Conservation (phyloP, 75 land plant genomes). For the Cupressus sempervirens region DNA sequence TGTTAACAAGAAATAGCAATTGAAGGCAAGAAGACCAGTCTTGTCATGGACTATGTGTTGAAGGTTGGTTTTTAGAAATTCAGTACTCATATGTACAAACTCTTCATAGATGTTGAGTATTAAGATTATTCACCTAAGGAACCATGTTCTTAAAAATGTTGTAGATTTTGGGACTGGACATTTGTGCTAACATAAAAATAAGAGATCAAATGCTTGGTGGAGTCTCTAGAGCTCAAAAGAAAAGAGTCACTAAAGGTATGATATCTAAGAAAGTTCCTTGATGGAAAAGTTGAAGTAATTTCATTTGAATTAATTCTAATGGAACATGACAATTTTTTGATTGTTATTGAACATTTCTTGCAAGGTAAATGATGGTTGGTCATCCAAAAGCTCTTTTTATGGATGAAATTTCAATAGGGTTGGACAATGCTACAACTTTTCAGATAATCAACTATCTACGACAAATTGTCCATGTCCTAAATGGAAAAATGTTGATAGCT, state of each 20-base stretch:
- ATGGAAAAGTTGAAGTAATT: background rate
- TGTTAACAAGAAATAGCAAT: constrained; percentile 29
- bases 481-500: constrained; percentile 20
- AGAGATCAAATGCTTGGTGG: constrained; percentile 71
- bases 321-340: background rate
- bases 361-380: constrained; percentile 38
- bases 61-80: constrained; percentile 20
- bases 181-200: constrained; percentile 30
- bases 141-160: constrained; percentile 28
- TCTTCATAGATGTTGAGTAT: background rate
- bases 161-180: constrained; percentile 28
- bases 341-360: background rate
- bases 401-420: constrained; percentile 72
- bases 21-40: constrained; percentile 20
- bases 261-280: constrained; percentile 30
- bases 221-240: constrained; percentile 80
- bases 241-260: constrained; percentile 68
- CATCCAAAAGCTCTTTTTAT: constrained; percentile 26
- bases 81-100: background rate
- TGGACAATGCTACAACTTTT: constrained; percentile 66
- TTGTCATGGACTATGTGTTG: constrained; percentile 37
- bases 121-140: constrained; percentile 54
- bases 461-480: constrained; percentile 24
- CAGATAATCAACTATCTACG: constrained; percentile 52
- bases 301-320: background rate